Evolutionary conservation across 192 early-diverging fungal genomes (phyloP), one percentile per base, ranked within the genome.

Genomic region (Coemansia sp.): DNA sequence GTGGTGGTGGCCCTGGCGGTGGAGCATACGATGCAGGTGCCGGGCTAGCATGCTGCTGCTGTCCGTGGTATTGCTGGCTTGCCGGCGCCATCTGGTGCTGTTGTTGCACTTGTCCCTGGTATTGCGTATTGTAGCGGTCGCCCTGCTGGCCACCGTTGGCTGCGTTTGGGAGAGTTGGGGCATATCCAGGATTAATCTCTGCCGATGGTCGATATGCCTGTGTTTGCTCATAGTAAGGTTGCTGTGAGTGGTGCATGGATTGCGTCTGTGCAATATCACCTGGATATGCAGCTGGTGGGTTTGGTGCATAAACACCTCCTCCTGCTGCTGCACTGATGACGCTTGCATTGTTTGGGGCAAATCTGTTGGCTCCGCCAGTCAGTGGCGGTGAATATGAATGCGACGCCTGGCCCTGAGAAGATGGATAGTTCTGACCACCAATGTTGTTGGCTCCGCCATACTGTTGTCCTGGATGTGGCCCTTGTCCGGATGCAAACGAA

Each of bases 251-350:
- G 61, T 30, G 32, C 31, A 30, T 7, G 31, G 48, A 29, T 49
- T 36, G 56, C n/a, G 32, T 38, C 29, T 55, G 64, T 16, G 62
- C 62, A 54, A 50, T 50, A 56, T 66, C 64, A 66, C 28, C 64
- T 58, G 64, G 51, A 38, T 64, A 64, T 64, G 63, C 51, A 36
- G 50, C 63, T 40, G 36, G 33, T 30, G 54, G 64, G 64, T 58
- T 66, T 57, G 54, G 55, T 66, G 64, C 64, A 66, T 66, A 66
- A 30, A 38, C 64, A n/a, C 51, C 63, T 16, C 38, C 38, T 22
- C 29, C 42, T 28, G 22, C 40, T 8, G 34, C 55, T 16, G 33
- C 50, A 16, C 30, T 33, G 14, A 54, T 55, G 63, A 38, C 58
- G 50, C 48, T 59, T 34, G 57, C 56, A 48, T 29, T 48, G 54